Evolutionary conservation across 768 basidiomycete genomes (phyloP).

Genomic region (Trametes cingulata): DNA sequence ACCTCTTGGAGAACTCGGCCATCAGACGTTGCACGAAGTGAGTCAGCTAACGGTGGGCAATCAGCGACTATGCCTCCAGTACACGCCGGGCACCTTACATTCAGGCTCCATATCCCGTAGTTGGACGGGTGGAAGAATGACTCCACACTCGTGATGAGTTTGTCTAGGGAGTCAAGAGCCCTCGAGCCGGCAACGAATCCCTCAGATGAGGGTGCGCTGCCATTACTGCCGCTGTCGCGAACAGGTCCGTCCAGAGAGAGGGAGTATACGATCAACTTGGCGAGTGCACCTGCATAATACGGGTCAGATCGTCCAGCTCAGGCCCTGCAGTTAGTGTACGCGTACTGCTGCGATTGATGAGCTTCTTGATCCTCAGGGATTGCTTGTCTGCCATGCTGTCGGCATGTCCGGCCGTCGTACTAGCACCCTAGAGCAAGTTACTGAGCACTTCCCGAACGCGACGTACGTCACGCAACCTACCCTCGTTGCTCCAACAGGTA

Average conservation of each 20-base stretch:
- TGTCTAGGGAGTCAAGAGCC: conserved; percentile 85
- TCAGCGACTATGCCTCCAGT: background rate
- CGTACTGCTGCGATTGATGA: conserved; percentile 63
- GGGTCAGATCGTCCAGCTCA: background rate
- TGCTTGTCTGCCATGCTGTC: conserved; percentile 60
- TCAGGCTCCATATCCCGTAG: conserved; percentile 77
- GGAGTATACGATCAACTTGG: conserved; percentile 86
- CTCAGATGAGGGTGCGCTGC: conserved; percentile 21
- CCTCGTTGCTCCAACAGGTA: conserved; percentile 69
- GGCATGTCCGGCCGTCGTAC: conserved; percentile 68
- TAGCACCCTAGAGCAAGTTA: conserved; percentile 48
- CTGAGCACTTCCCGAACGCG: too few relatives aligned
- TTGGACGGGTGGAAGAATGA: conserved; percentile 96
- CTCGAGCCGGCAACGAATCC: conserved; percentile 77
- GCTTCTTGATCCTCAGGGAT: conserved; percentile 67
- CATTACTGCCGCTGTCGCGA: conserved; percentile 42
- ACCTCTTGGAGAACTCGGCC: conserved; percentile 77
- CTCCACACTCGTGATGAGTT: conserved; percentile 88
- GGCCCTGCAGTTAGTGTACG: background rate
- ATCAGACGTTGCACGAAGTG: conserved; percentile 71
- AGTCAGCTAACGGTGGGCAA: conserved; percentile 46
- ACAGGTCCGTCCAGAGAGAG: conserved; percentile 79
- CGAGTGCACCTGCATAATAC: conserved; percentile 61
- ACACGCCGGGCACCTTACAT: conserved; percentile 39
- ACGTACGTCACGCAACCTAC: conserved; percentile 38